phyloP scores from a whole-genome alignment of 1,284 basidiomycete species.

The Ceratobasidium sp. region DNA sequence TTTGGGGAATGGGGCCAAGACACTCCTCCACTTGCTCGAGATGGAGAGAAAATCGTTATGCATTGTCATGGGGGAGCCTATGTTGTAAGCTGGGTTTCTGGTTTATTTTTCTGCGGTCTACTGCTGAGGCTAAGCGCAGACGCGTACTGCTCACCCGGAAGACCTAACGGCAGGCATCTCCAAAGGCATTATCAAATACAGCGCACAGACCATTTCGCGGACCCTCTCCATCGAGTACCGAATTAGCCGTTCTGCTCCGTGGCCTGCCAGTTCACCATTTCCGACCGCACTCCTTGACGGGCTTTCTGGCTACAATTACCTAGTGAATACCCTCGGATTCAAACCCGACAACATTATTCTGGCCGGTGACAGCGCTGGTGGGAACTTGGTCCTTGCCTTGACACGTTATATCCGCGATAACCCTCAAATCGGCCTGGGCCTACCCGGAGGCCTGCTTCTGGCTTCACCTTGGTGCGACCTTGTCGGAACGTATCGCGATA shows the following conservation, averaged over 20 bases:
- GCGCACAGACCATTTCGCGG: constrained; percentile 46
- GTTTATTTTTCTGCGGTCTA: background rate
- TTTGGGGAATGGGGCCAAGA: constrained; percentile 38
- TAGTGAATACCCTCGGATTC: constrained; percentile 61
- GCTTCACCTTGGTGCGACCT: constrained; percentile 70
- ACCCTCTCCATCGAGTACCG: constrained; percentile 63
- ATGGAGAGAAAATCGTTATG: constrained; percentile 43
- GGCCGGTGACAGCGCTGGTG: constrained; percentile 76
- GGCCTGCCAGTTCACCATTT: constrained; percentile 59
- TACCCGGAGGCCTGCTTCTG: constrained; percentile 65
- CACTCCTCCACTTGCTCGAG: constrained; percentile 2
- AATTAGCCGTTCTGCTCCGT: constrained; percentile 56
- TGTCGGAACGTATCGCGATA: constrained; percentile 46
- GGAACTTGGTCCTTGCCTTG: constrained; percentile 70
- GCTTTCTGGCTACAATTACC: constrained; percentile 69
- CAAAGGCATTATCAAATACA: constrained; percentile 27
- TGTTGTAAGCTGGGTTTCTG: constrained; percentile 21
- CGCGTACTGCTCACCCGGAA: constrained; percentile 40
- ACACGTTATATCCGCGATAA: constrained; percentile 60
- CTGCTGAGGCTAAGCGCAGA: constrained; percentile 5
- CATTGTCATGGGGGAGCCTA: constrained; percentile 43
- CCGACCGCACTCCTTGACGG: constrained; percentile 72
- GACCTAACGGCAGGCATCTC: constrained; percentile 24
- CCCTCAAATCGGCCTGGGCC: constrained; percentile 54
- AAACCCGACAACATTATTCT: constrained; percentile 68